Evolutionary conservation across 202 grass and related monocot species (phyloP), one percentile per base, ranked within the genome.

Genomic region (Digitaria exilis): DNA sequence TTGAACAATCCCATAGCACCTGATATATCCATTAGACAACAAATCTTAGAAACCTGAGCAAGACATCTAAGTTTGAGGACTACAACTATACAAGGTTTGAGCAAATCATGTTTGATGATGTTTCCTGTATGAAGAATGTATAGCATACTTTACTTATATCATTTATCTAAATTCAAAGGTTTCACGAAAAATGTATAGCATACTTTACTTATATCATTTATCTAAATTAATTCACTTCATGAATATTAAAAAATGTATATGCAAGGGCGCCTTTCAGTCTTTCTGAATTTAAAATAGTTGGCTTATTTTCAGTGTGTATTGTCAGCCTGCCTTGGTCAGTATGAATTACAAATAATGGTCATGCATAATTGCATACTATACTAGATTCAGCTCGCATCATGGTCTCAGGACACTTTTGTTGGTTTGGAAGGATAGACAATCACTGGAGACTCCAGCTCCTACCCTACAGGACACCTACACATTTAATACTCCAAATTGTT

Each of bases 1-100:
- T 69, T 81, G 76, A 97, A 94, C 66, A 97, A 86, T 82, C n/a
- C 81, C 83, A 92, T 89, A 64, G 95, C 92, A 97, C 95, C 95
- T 97, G 81, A 65, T 71, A 84, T 56, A 34, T 78, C 14, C 65
- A 86, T 78, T 60, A 61, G 48, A 79, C 21, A 76, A 39, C 69
- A 56, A 68, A 60, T 4, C 1, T 82, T 69, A 86, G 60, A 12
- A 77, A 25, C 30, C 74, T 62, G 61, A 73, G 62, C 15, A 75
- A 73, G 37, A 42, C 9, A 86, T 80, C 22, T 6, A 84, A 84
- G 56, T 73, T 59, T 65, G 49, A 82, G 26, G 3, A 34, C 73
- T 69, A 28, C 37, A 39, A 39, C 37, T 39, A 39, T 39, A 39
- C 66, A 62, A 75, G 10, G 6, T 51, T 48, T 66, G 69, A 58